Percentiles rank a stretch among this genome's conserved stretches.
Evolutionary conservation across 257 asterid species (phyloP).

Genomic region (Solanum paucissectum): DNA sequence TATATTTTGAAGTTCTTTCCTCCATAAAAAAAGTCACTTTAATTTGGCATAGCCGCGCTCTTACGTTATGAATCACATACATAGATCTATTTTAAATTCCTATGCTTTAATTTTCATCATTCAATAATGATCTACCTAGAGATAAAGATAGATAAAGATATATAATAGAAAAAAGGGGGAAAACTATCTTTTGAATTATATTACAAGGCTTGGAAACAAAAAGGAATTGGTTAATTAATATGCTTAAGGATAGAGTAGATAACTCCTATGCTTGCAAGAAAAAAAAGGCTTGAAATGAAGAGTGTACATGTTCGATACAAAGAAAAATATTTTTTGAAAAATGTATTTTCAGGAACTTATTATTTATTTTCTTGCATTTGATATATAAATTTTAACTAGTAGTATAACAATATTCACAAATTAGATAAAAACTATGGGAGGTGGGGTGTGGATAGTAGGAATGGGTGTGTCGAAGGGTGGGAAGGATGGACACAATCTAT

Average conservation of each 20-base stretch:
- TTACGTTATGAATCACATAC: neutral
- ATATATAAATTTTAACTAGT: neutral
- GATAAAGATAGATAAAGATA: neutral
- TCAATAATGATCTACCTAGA: neutral
- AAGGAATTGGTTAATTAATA: neutral
- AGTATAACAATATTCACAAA: too few relatives aligned
- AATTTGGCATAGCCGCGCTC: constrained; percentile 3
- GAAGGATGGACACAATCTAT: neutral
- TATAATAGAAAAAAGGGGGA: neutral
- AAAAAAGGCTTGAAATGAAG: neutral
- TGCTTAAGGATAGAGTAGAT: neutral
- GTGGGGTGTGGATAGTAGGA: neutral
- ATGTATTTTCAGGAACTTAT: neutral
- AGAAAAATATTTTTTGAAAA: accelerated
- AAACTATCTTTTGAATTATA: neutral
- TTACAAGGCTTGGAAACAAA: neutral
- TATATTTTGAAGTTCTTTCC: neutral
- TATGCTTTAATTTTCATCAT: neutral
- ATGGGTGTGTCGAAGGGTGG: neutral
- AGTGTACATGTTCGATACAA: neutral
- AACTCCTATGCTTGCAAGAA: neutral
- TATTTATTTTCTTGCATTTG: neutral
- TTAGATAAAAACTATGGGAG: neutral
- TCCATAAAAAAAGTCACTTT: neutral
- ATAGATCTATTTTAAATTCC: neutral